Evolutionary conservation across 805 yeast genomes (phyloP).

Genomic region (Wickerhamia fluorescens): DNA sequence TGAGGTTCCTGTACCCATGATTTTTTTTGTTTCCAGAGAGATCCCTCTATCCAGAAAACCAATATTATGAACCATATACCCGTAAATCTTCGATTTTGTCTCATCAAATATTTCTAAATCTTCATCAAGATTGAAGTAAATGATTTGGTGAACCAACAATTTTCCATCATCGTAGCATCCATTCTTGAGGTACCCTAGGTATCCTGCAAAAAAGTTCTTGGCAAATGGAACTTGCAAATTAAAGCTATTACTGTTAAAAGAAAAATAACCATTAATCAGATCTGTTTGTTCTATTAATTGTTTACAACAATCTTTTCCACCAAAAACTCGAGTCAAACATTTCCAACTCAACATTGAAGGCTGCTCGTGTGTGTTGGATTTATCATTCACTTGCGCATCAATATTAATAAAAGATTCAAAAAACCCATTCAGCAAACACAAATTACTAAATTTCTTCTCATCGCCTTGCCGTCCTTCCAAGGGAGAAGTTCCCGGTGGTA

Average conservation of each 20-base stretch:
- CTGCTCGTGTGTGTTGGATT: no score
- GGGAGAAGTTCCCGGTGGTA: constrained; percentile 12
- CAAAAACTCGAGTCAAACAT: constrained; percentile 20
- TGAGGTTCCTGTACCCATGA: no score
- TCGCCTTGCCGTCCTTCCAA: constrained; percentile 4
- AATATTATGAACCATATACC: constrained; percentile 21
- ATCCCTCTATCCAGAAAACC: constrained; percentile 5
- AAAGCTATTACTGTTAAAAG: constrained; percentile 9
- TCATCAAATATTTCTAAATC: constrained; percentile 2
- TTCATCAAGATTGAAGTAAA: constrained; percentile 16
- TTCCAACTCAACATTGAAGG: constrained; percentile 22
- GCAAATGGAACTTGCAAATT: constrained; percentile 30
- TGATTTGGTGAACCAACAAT: constrained; percentile 24
- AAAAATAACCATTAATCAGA: constrained; percentile 24
- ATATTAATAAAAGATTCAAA: constrained; percentile 20
- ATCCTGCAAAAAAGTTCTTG: constrained; percentile 33
- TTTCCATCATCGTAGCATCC: constrained; percentile 17
- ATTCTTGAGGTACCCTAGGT: constrained; percentile 25
- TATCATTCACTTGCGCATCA: constrained; percentile 7
- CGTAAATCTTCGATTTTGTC: constrained; percentile 9
- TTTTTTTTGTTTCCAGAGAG: no score
- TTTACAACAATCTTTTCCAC: constrained; percentile 8
- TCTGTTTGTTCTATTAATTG: constrained; percentile 20
- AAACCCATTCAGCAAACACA: constrained; percentile 13
- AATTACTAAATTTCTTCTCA: constrained; percentile 1